Evolutionary conservation across 2,329 filamentous ascomycete species (phyloP), one percentile per base, ranked within the genome.

Genomic region (Beauveria bassiana): DNA sequence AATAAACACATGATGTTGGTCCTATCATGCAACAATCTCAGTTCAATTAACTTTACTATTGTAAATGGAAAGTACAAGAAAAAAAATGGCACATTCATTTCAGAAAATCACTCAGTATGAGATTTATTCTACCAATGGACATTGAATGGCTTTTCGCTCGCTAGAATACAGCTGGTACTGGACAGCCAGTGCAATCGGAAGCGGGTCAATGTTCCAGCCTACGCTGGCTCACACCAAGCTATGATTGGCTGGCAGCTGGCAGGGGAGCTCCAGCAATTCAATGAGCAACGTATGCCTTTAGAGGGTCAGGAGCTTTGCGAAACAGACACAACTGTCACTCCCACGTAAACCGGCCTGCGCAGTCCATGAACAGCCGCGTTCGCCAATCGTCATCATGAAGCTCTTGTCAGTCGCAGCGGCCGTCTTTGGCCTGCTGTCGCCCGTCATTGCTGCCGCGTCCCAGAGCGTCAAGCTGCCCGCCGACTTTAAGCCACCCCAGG

Each of bases 401-500:
- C 71, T 71, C 65, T 70, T 71, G 64, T 71, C 81, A 67, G 73
- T 83, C 72, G 79, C 81, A 70, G 80, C 84, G 70, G 82, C 82
- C 67, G 78, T 86, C 69, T 75, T 83, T 66, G 85, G 85, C 71
- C 79, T 86, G 71, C 73, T 85, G 68, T 80, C 79, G 55, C 72
- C 78, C 56, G 72, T 74, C 63, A 71, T 81, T 64, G 74, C 75
- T 63, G 68, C 67, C 69, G 69, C 71, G 63, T 71, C 73, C 49
- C 70, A 82, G 62, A 52, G 57, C 49, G 83, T 85, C 65, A 85
- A 85, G 73, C 74, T 86, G 64, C 85, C 86, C 49, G 75, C 83
- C 67, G 81, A 81, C 64, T 96, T 97, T 79, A 88, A 85, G 75
- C 92, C 93, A 59, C 89, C 93, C 16, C 90, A 91, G 73, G 90